Base-by-base conservation (phyloP, 1,284 basidiomycete genomes). In the Singerocomus inundabilis region DNA sequence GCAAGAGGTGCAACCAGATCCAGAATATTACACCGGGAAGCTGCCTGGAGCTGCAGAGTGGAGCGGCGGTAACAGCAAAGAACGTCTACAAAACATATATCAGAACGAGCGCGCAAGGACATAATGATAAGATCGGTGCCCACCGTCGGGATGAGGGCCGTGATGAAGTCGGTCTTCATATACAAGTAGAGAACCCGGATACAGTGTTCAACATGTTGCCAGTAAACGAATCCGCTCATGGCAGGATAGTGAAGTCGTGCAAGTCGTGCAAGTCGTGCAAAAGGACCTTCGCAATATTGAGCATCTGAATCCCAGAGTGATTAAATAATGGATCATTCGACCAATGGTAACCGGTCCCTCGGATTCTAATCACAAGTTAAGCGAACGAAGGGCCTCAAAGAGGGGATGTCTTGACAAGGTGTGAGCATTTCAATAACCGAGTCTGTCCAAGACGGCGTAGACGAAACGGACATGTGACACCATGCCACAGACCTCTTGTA, bases 1-100 rank as follows among this genome's bases (percentile, higher is more conserved):
- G 74, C 5, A 78, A 66, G 12, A 74, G 62, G 53, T 78, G 72
- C 16, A 76, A 44, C 68, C 70, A 75, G 1, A 74, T 67, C 77
- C 77, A 78, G 35, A 71, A 64, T 18, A 68, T 49, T 16, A 63
- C 55, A 40, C 69, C 61, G 6, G 58, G 53, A 16, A 72, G 55
- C 45, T 30, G 56, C 31, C 30, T 56, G 25, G 46, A 30, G 40
- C 51, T 49, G 32, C 39, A 67, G 33, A 69, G 46, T 11, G 70
- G 72, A 13, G 72, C 66, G 1, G 68, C 63, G 2, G 68, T 65
- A 1, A 53, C 41, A 5, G 72, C 68, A 35, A 77, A 72, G 15
- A 70, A 48, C 2, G 70, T 69, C 75, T 78, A 44, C 44, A 15
- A 45, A 1, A 3, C 2, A 45, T 26, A n/a, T 1, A n/a, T 46